Percentiles rank a stretch among this genome's conserved stretches.
Conservation (phyloP, 345 rosid species). For the Arabidopsis arenosa region DNA sequence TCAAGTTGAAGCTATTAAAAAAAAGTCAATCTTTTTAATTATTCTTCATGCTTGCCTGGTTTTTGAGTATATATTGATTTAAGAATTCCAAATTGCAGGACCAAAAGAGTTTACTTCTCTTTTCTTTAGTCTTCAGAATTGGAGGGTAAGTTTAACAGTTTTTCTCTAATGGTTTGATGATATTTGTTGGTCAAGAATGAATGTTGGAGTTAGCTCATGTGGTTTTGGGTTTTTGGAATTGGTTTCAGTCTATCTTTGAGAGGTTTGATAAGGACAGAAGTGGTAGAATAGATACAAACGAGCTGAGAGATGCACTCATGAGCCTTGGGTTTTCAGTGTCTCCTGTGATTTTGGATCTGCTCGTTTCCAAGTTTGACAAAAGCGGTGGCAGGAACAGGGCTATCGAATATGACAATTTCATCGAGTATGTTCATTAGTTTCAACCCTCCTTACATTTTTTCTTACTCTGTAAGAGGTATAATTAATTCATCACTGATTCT, state of each 20-base stretch:
- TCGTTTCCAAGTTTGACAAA: slow-evolving; percentile 88
- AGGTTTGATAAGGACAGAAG: slow-evolving; percentile 87
- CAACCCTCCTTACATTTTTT: too few species aligned
- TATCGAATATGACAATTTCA: slow-evolving; percentile 94
- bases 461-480: background rate
- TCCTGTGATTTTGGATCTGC: slow-evolving; percentile 70
- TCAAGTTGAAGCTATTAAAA: background rate
- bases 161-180: background rate
- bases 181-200: background rate
- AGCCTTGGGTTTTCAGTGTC: slow-evolving; percentile 80
- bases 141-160: slow-evolving; percentile 67
- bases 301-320: slow-evolving; percentile 80
- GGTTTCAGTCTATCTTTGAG: slow-evolving; percentile 71
- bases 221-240: background rate
- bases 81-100: slow-evolving; percentile 51
- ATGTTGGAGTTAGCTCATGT: background rate
- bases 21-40: background rate
- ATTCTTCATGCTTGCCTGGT: slow-evolving; percentile 19
- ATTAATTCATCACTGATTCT: background rate
- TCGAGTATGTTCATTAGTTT: slow-evolving; percentile 64
- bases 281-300: slow-evolving; percentile 75
- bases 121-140: slow-evolving; percentile 91
- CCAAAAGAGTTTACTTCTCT: slow-evolving; percentile 81
- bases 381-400: slow-evolving; percentile 73
- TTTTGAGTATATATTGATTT: slow-evolving; percentile 12